phyloP scores from a whole-genome alignment of 177 flowering plant species.

The Vitis hybrid region DNA sequence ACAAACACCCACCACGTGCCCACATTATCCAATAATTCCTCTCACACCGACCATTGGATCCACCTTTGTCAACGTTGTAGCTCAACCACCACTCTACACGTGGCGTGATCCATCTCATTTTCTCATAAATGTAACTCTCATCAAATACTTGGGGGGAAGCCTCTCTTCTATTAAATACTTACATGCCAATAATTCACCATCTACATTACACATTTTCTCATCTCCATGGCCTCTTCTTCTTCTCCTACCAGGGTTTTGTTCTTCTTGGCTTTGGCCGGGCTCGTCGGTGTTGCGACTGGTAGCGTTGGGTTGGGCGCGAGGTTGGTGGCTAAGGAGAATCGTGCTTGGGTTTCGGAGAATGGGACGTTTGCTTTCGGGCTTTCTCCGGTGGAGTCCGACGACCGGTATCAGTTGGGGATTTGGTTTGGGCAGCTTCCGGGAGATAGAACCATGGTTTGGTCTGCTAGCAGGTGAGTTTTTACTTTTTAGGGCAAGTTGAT shows the following conservation, averaged over 20 bases:
- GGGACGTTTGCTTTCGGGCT: constrained; percentile 91
- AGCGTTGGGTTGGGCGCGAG: constrained; percentile 55
- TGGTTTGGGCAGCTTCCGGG: constrained; percentile 86
- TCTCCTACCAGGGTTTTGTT: constrained; percentile 10
- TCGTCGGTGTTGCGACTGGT: constrained; percentile 16
- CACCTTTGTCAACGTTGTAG: constrained; percentile 34
- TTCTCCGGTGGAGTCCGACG: constrained; percentile 21
- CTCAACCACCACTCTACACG: constrained; percentile 41
- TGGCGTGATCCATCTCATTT: constrained; percentile 1
- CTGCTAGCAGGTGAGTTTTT: constrained; percentile 63
- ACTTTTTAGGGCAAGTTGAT: no score
- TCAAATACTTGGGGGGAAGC: no score
- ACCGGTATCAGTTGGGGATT: constrained; percentile 51
- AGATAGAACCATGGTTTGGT: constrained; percentile 71
- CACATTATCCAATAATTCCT: background rate
- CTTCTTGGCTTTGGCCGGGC: constrained; percentile 5
- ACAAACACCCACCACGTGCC: constrained; percentile 18
- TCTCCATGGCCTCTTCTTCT: constrained; percentile 8
- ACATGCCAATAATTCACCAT: no score
- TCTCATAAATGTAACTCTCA: no score
- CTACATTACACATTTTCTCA: background rate
- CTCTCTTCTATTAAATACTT: no score
- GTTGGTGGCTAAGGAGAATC: constrained; percentile 42
- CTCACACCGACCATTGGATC: constrained; percentile 26
- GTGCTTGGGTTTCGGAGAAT: constrained; percentile 69